These are phyloP conservation scores for Phytopythium oedochilum DNA, from an alignment of 352 stramenopile genomes.

Conservation along the genomic window DNA sequence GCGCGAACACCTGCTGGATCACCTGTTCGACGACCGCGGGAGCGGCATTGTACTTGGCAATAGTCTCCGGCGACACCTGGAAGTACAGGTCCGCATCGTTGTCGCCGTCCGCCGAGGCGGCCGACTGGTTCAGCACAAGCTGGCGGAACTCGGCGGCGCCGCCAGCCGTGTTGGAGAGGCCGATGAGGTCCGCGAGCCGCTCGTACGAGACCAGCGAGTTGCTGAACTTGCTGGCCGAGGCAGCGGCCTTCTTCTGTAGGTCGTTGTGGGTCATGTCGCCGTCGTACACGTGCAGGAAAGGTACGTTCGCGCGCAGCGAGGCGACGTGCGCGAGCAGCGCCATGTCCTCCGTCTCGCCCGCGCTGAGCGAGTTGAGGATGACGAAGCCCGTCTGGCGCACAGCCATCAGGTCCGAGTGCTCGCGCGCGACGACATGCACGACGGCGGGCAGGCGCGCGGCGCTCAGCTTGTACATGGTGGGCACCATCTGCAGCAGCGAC, in stretches of 20 bases:
- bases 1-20: constrained; percentile 68
- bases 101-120: constrained; percentile 35
- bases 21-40: constrained; percentile 70
- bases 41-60: constrained; percentile 74
- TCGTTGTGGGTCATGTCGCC: constrained; percentile 88
- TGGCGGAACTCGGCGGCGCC: constrained; percentile 52
- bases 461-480: constrained; percentile 94
- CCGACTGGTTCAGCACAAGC: constrained; percentile 54
- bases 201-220: constrained; percentile 67
- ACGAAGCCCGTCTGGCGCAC: constrained; percentile 87
- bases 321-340: constrained; percentile 87
- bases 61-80: constrained; percentile 84
- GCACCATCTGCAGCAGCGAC: constrained; percentile 89
- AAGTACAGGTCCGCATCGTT: constrained; percentile 89
- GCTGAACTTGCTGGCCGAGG: constrained; percentile 47
- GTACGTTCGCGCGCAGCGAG: constrained; percentile 86
- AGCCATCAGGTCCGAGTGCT: constrained; percentile 92
- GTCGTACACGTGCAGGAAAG: constrained; percentile 93
- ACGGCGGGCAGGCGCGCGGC: constrained; percentile 79
- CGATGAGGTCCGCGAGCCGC: constrained; percentile 61
- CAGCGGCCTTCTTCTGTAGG: constrained; percentile 44
- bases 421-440: constrained; percentile 88
- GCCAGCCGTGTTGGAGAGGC: constrained; percentile 32
- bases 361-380: constrained; percentile 85
- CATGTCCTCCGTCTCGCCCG: constrained; percentile 90